These are phyloP conservation scores for Cadophora malorum DNA, from an alignment of 2,329 filamentous ascomycete genomes.

Conservation along the genomic window DNA sequence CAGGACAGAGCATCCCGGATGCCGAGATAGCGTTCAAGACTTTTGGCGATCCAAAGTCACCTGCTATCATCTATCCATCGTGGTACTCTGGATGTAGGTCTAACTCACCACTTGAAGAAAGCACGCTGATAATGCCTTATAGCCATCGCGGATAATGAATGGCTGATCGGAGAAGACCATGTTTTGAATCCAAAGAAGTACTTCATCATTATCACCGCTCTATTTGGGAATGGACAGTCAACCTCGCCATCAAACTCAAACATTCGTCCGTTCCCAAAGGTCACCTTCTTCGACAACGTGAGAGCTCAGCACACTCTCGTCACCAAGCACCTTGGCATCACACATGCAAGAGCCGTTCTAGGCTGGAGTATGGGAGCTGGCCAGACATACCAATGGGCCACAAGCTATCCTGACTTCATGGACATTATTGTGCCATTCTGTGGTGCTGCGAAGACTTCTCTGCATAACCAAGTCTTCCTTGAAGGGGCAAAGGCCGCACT, in stretches of 20 bases:
- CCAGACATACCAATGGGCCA: constrained; percentile 68
- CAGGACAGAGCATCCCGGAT: constrained; percentile 63
- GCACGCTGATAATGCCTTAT: constrained; percentile 20
- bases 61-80: constrained; percentile 76
- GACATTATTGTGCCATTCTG: constrained; percentile 71
- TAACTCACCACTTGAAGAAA: neutral
- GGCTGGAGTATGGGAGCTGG: constrained; percentile 77
- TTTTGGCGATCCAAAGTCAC: constrained; percentile 66
- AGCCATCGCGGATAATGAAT: constrained; percentile 73
- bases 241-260: constrained; percentile 69
- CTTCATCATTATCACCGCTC: constrained; percentile 71
- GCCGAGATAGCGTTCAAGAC: constrained; percentile 81
- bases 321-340: constrained; percentile 66
- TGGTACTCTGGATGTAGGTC: constrained; percentile 71
- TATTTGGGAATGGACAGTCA: constrained; percentile 74
- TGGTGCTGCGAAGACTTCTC: constrained; percentile 65
- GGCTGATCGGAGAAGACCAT: constrained; percentile 61
- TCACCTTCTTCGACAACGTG: constrained; percentile 73
- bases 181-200: constrained; percentile 68
- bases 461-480: constrained; percentile 73
- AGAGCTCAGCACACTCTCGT: constrained; percentile 69
- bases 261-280: constrained; percentile 63
- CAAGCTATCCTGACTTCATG: constrained; percentile 60
- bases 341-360: constrained; percentile 65
- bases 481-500: constrained; percentile 68